These are phyloP conservation scores for Aleurites moluccanus DNA, from an alignment of 441 rosid species.

Conservation along the genomic window DNA sequence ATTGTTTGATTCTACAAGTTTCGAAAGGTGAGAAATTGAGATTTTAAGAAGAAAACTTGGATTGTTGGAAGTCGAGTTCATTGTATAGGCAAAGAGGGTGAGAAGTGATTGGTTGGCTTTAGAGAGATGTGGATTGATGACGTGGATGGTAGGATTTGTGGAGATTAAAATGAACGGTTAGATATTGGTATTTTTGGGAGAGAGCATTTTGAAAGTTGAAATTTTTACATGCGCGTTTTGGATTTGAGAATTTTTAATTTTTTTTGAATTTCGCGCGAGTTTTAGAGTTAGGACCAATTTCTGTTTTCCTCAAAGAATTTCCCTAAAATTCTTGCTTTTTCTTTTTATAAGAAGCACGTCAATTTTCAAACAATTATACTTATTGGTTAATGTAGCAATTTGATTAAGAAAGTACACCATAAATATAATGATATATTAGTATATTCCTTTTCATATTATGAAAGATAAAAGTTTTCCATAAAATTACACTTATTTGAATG, in stretches of 20 bases:
- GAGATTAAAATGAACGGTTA: not conserved
- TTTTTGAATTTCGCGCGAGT: slow-evolving; percentile 10
- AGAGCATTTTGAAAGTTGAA: not conserved
- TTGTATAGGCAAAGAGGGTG: slow-evolving; percentile 13
- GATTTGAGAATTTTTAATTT: not conserved
- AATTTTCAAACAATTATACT: no score
- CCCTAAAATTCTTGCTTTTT: no score
- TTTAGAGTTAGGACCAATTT: not conserved
- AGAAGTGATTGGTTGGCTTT: slow-evolving; percentile 20
- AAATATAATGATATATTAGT: no score
- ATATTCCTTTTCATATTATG: no score
- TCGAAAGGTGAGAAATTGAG: no score
- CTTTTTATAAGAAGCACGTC: no score
- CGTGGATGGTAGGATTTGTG: slow-evolving; percentile 14
- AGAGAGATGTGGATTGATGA: slow-evolving; percentile 21
- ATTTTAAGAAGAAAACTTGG: not conserved
- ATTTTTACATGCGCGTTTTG: not conserved
- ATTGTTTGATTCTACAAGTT: slow-evolving; percentile 1
- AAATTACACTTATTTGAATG: no score
- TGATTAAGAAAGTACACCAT: no score
- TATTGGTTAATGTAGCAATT: no score
- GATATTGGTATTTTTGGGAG: not conserved
- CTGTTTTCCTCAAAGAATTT: no score
- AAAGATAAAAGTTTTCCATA: no score
- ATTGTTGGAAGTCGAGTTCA: not conserved